These are phyloP conservation scores for Picochlorum sp. DNA, from an alignment of 139 green algal species.

Conservation along the genomic window DNA sequence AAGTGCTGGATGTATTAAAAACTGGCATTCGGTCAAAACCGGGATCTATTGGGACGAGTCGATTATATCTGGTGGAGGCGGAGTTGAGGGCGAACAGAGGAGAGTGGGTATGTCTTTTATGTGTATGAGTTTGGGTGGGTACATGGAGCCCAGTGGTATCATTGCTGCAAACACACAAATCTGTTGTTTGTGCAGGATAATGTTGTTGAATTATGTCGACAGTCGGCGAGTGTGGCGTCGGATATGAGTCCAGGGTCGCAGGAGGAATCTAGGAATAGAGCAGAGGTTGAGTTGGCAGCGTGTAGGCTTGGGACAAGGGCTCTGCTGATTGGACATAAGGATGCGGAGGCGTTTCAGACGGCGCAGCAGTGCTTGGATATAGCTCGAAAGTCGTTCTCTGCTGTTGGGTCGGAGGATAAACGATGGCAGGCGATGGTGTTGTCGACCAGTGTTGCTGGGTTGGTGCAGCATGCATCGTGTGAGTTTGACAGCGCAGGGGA, in stretches of 20 bases:
- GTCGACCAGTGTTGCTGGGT: conserved; percentile 14
- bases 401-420: conserved; percentile 17
- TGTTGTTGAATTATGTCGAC: conserved; percentile 15
- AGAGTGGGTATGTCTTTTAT: conserved; percentile 27
- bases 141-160: too few species aligned
- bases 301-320: conserved; percentile 4
- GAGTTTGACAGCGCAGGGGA: conserved; percentile 21
- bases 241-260: background rate
- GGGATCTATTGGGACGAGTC: conserved; percentile 7
- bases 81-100: conserved; percentile 28
- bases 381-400: conserved; percentile 23
- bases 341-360: conserved; percentile 25
- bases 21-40: conserved; percentile 31
- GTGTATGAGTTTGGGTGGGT: too few species aligned
- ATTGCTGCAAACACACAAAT: too few species aligned
- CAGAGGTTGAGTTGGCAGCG: conserved; percentile 28
- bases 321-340: conserved; percentile 7
- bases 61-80: conserved; percentile 30
- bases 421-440: conserved; percentile 31
- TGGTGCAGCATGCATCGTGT: conserved; percentile 28
- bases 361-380: conserved; percentile 34
- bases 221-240: conserved; percentile 15
- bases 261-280: conserved; percentile 2
- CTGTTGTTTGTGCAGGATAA: background rate
- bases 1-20: conserved; percentile 43